Evolutionary conservation across 306 rosid species (phyloP).

Genomic region (Pterocarpus santalinus): DNA sequence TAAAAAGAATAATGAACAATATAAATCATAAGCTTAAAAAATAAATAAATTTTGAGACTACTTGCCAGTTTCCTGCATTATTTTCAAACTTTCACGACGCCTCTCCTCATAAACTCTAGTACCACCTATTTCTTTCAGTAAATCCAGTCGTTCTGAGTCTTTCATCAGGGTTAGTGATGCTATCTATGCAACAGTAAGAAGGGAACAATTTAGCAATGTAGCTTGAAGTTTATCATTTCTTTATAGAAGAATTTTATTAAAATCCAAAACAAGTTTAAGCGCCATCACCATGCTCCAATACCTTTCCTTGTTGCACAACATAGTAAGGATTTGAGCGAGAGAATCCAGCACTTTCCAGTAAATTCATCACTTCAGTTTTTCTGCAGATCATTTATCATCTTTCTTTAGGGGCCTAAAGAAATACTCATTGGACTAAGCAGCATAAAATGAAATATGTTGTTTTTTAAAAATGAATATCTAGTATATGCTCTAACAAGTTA

Average conservation of each 20-base stretch:
- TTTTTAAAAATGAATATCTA: conserved; percentile 18
- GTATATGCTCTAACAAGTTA: neutral
- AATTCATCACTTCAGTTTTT: conserved; percentile 98
- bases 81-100: conserved; percentile 95
- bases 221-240: conserved; percentile 10
- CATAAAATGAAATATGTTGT: conserved; percentile 12
- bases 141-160: conserved; percentile 93
- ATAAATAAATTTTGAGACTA: conserved; percentile 18
- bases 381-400: conserved; percentile 55
- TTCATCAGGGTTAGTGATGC: conserved; percentile 93
- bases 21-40: conserved; percentile 26
- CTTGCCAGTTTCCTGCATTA: conserved; percentile 96
- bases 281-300: conserved; percentile 43
- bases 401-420: conserved; percentile 24
- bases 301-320: conserved; percentile 99
- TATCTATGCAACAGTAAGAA: conserved; percentile 64
- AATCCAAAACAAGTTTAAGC: conserved; percentile 41
- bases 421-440: conserved; percentile 22
- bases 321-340: conserved; percentile 99
- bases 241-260: conserved; percentile 17
- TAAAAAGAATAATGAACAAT: conserved; percentile 23
- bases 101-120: conserved; percentile 98
- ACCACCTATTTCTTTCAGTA: conserved; percentile 98
- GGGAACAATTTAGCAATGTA: conserved; percentile 16
- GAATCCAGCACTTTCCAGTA: conserved; percentile 99